These are phyloP conservation scores for Sarocladiaceae sp. DNA, from an alignment of 2,329 filamentous ascomycete genomes.

Conservation along the genomic window DNA sequence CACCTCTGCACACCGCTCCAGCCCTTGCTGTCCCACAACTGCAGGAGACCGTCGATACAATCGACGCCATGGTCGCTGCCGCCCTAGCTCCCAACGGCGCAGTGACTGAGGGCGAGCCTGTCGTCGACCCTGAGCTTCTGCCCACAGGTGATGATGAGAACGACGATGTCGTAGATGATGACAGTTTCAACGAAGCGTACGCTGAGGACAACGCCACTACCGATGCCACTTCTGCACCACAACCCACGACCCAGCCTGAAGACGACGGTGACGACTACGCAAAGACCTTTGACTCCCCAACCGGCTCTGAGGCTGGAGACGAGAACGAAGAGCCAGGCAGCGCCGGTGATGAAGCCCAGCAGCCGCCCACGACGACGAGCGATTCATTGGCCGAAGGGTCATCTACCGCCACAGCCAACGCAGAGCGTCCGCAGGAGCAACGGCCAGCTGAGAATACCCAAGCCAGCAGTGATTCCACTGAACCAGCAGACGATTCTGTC, in stretches of 20 bases:
- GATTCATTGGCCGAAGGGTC: too few relatives aligned
- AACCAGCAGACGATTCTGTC: slow-evolving; percentile 19
- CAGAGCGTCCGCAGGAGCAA: too few relatives aligned
- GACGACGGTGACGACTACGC: slow-evolving; percentile 39
- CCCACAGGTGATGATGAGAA: slow-evolving; percentile 28
- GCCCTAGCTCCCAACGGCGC: slow-evolving; percentile 23
- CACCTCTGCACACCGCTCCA: slow-evolving; percentile 39
- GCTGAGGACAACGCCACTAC: slow-evolving; percentile 20
- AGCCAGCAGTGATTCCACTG: too few relatives aligned
- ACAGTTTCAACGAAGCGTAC: slow-evolving; percentile 43
- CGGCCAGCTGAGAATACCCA: too few relatives aligned
- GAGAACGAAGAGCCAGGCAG: slow-evolving; percentile 22
- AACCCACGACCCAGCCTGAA: slow-evolving; percentile 18
- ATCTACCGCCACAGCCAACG: too few relatives aligned
- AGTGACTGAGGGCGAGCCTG: slow-evolving; percentile 17
- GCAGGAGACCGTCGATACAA: slow-evolving; percentile 45
- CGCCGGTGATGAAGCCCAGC: slow-evolving; percentile 16
- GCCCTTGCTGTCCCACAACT: slow-evolving; percentile 42
- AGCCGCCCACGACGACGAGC: neutral
- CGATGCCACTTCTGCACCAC: slow-evolving; percentile 19
- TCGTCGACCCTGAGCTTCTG: slow-evolving; percentile 26
- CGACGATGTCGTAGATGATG: slow-evolving; percentile 35
- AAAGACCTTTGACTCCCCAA: slow-evolving; percentile 44
- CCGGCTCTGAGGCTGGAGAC: slow-evolving; percentile 28
- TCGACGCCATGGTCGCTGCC: slow-evolving; percentile 39